Conservation (phyloP, 768 basidiomycete genomes). For the Gloeopeniophorella convolvens region DNA sequence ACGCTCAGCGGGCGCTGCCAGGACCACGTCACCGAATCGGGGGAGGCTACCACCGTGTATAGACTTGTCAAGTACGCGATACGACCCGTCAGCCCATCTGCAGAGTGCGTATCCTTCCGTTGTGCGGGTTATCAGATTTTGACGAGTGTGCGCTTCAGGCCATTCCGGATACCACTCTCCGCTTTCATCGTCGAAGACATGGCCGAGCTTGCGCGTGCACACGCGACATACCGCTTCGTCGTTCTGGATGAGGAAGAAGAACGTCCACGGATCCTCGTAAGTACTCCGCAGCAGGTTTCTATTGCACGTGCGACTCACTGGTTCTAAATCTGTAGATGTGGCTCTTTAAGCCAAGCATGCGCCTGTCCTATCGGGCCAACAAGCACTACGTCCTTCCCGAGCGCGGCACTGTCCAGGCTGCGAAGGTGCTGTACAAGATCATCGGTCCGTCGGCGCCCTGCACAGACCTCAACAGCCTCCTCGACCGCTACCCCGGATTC, state of each 20-base stretch:
- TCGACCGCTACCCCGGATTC: slow-evolving; percentile 73
- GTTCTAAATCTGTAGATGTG: slow-evolving; percentile 54
- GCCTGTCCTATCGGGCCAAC: slow-evolving; percentile 62
- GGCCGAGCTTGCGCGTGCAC: slow-evolving; percentile 85
- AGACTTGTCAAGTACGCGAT: slow-evolving; percentile 82
- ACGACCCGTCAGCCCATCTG: slow-evolving; percentile 53
- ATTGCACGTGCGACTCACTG: not conserved
- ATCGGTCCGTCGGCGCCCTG: slow-evolving; percentile 51
- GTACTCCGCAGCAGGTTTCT: slow-evolving; percentile 25
- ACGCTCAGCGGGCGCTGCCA: slow-evolving; percentile 70
- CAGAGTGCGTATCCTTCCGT: slow-evolving; percentile 47
- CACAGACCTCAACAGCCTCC: slow-evolving; percentile 47
- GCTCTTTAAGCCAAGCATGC: slow-evolving; percentile 90
- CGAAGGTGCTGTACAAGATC: slow-evolving; percentile 84
- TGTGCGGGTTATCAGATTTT: not conserved
- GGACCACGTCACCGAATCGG: slow-evolving; percentile 34
- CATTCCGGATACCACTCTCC: slow-evolving; percentile 53
- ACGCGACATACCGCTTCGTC: slow-evolving; percentile 90
- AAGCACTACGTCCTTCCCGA: slow-evolving; percentile 52
- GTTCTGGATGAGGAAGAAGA: slow-evolving; percentile 85
- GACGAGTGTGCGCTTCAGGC: slow-evolving; percentile 26
- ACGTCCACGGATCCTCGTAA: slow-evolving; percentile 67
- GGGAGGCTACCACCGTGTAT: slow-evolving; percentile 39
- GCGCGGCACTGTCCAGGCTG: slow-evolving; percentile 55
- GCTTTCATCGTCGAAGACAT: slow-evolving; percentile 92